phyloP scores from a whole-genome alignment of 768 basidiomycete species.

The Baorangia bicolor region DNA sequence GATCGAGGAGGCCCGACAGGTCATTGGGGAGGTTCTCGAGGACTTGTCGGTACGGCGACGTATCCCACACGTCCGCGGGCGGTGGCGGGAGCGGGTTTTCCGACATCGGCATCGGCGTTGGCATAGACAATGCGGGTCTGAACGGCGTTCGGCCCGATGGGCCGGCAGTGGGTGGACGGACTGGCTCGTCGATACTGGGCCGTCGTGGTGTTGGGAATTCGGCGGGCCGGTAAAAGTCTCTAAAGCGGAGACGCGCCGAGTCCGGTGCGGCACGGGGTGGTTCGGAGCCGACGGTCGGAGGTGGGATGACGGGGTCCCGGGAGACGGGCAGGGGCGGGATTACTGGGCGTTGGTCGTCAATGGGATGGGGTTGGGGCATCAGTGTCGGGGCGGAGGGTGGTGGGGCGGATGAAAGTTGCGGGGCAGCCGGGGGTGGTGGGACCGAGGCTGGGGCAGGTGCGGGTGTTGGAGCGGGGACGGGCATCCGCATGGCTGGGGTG shows the following conservation, averaged over 20 bases:
- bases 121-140: conserved; percentile 3
- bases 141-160: conserved; percentile 14
- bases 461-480: neutral
- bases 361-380: conserved; percentile 22
- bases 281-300: conserved; percentile 14
- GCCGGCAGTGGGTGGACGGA: conserved; percentile 2
- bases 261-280: conserved; percentile 7
- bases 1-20: conserved; percentile 21
- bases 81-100: conserved; percentile 64
- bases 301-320: conserved; percentile 20
- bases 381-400: neutral
- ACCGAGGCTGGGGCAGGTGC: neutral
- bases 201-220: conserved; percentile 7
- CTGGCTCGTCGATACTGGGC: neutral
- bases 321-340: conserved; percentile 19
- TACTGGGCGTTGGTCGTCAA: neutral
- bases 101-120: neutral
- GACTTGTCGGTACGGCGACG: conserved; percentile 55
- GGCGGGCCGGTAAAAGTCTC: conserved; percentile 26
- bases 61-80: conserved; percentile 58
- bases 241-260: conserved; percentile 26
- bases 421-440: neutral
- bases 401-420: neutral
- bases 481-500: conserved; percentile 16
- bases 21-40: conserved; percentile 50